phyloP scores from a whole-genome alignment of 805 yeast genomes.

The Jamesozyma piceae region DNA sequence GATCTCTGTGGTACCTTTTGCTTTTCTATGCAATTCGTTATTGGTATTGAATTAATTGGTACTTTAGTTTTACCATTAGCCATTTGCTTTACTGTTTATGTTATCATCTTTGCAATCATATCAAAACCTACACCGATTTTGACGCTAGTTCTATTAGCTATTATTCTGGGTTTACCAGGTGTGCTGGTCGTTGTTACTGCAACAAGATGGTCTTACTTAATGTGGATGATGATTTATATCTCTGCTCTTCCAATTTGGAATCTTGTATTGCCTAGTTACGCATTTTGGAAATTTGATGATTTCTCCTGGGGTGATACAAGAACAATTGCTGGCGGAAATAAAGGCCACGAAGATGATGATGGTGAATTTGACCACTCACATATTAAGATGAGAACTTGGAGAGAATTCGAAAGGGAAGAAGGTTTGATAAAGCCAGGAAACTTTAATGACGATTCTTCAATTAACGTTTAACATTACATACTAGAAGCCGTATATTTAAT shows the following conservation, averaged over 20 bases:
- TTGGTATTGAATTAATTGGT: constrained; percentile 74
- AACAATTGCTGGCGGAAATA: constrained; percentile 61
- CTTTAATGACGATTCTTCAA: background rate
- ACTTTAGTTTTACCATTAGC: constrained; percentile 87
- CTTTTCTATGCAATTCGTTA: constrained; percentile 89
- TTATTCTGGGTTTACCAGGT: constrained; percentile 83
- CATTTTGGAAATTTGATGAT: constrained; percentile 93
- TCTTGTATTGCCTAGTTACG: constrained; percentile 73
- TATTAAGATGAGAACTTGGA: constrained; percentile 89
- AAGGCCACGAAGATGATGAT: constrained; percentile 44
- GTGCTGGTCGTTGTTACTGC: constrained; percentile 72
- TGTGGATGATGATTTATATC: constrained; percentile 74
- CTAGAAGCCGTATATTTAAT: too few relatives aligned
- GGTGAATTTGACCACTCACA: constrained; percentile 89
- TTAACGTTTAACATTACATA: too few relatives aligned
- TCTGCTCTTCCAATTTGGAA: constrained; percentile 90
- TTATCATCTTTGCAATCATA: constrained; percentile 59
- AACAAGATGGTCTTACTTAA: constrained; percentile 56
- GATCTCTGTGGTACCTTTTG: constrained; percentile 93
- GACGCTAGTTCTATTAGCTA: constrained; percentile 64
- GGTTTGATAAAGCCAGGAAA: background rate
- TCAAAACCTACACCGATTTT: constrained; percentile 67
- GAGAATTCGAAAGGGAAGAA: constrained; percentile 72
- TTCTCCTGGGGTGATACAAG: constrained; percentile 96
- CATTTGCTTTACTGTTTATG: constrained; percentile 71